Evolutionary conservation across 352 stramenopile species (phyloP), one percentile per base, ranked within the genome.

Genomic region (Lagenidium giganteum): DNA sequence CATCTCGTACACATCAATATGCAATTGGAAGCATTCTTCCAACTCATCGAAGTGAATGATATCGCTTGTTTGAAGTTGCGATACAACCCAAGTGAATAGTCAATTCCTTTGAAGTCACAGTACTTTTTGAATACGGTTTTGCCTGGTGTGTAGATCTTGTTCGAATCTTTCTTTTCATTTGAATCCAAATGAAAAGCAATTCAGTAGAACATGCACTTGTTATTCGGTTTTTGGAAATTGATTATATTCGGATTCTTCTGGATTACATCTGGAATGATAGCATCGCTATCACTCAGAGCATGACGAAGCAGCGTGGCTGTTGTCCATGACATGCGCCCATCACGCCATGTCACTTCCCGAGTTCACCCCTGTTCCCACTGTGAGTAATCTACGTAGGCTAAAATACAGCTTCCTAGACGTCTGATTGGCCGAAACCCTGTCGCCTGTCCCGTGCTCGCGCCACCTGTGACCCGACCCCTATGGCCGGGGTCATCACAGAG

Each of bases 191-290:
- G 36, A 2, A 39, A 54, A 29, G 47, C 47, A 22, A 54, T 42
- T 21, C 47, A 54, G 23, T 47, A 25, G 23, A 54, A 54, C 3
- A 54, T 22, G 21, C 47, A 54, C n/a, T 55, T 54, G 4, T 47
- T 17, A 5, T 24, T 47, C n/a, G 40, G 34, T 17, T 18, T 38
- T 26, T 24, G 40, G 17, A 47, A 47, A 16, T 47, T 47, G 40
- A 47, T 47, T 4, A 47, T 17, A 12, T 47, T 24, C 20, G 25
- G 8, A 24, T 47, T 47, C 2, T 47, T 34, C 27, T 34, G n/a
- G 20, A 47, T 47, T 9, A 47, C 35, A 26, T 42, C 35, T 2
- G n/a, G n/a, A n/a, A n/a, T n/a, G n/a, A n/a, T n/a, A n/a, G n/a
- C n/a, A n/a, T 22, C 26, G n/a, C 40, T 47, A 38, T 47, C 40